Evolutionary conservation across 768 basidiomycete species (phyloP).

Genomic region (Boletus fagicola): DNA sequence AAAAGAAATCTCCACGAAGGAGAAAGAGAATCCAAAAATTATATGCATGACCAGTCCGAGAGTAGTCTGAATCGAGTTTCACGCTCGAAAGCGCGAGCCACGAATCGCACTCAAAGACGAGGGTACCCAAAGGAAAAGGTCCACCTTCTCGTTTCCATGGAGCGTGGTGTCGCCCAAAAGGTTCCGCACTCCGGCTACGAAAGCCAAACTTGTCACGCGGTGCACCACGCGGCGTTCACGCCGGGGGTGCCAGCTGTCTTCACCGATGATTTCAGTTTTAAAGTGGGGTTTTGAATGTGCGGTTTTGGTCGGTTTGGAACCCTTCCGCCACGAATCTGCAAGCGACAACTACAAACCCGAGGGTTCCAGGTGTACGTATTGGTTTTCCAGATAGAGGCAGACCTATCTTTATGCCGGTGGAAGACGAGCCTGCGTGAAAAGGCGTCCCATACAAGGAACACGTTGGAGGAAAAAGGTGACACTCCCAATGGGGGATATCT

Average conservation of each 20-base stretch:
- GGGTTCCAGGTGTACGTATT: neutral
- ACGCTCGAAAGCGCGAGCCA: constrained; percentile 13
- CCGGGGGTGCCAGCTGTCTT: neutral
- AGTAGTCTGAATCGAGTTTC: constrained; percentile 23
- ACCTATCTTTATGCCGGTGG: constrained; percentile 1
- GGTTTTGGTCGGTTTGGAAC: neutral
- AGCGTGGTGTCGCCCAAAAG: neutral
- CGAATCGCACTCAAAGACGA: constrained; percentile 27
- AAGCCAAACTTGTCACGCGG: constrained; percentile 1
- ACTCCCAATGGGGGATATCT: neutral
- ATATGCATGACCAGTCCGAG: constrained; percentile 20
- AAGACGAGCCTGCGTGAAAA: constrained; percentile 1
- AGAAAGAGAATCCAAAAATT: constrained; percentile 17
- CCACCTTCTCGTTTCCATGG: constrained; percentile 22
- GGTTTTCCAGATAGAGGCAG: neutral
- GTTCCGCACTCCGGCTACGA: neutral
- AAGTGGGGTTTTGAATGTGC: too few species aligned
- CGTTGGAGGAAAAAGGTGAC: constrained; percentile 13
- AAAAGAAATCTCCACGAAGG: constrained; percentile 17
- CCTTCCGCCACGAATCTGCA: neutral
- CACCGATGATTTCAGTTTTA: neutral
- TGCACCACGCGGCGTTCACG: too few species aligned
- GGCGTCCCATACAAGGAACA: constrained; percentile 6
- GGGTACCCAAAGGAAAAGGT: neutral
- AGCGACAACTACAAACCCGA: neutral